These are phyloP conservation scores for Thelonectria rubi DNA, from an alignment of 2,329 filamentous ascomycete species.

Conservation along the genomic window DNA sequence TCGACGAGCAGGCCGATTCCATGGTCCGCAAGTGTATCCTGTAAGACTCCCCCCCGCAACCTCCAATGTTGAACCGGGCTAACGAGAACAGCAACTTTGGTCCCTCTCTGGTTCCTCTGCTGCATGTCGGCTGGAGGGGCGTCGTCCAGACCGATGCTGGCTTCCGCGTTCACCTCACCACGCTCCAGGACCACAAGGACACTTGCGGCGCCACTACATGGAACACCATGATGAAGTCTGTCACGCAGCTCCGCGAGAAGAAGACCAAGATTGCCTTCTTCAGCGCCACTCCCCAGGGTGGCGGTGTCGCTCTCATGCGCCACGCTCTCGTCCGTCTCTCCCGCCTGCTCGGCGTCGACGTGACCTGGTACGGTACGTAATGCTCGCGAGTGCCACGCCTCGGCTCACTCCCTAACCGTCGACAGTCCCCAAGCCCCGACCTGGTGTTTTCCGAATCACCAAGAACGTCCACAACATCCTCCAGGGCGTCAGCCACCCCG, in stretches of 20 bases:
- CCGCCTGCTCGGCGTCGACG: slow-evolving; percentile 70
- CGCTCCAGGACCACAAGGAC: slow-evolving; percentile 65
- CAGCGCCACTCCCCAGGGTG: slow-evolving; percentile 83
- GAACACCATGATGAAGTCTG: slow-evolving; percentile 71
- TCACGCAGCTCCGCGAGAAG: slow-evolving; percentile 67
- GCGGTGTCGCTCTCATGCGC: slow-evolving; percentile 83
- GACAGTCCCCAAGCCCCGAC: slow-evolving; percentile 78
- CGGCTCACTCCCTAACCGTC: slow-evolving; percentile 7
- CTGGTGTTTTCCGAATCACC: slow-evolving; percentile 82
- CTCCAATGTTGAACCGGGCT: slow-evolving; percentile 1
- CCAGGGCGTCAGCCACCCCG: slow-evolving; percentile 75
- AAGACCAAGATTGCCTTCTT: slow-evolving; percentile 80
- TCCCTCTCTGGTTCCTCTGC: slow-evolving; percentile 73
- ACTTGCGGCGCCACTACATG: slow-evolving; percentile 72
- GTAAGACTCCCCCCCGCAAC: slow-evolving; percentile 54
- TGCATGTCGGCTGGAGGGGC: slow-evolving; percentile 74
- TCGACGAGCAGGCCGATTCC: slow-evolving; percentile 84
- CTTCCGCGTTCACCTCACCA: slow-evolving; percentile 68
- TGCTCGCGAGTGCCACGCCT: not conserved
- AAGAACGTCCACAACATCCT: slow-evolving; percentile 92
- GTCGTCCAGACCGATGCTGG: slow-evolving; percentile 75
- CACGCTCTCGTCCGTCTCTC: slow-evolving; percentile 80
- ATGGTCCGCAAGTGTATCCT: slow-evolving; percentile 82
- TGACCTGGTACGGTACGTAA: slow-evolving; percentile 73
- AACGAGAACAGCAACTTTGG: slow-evolving; percentile 69